These are phyloP conservation scores for Cinchona pubescens DNA, from an alignment of 257 asterid species.

Conservation along the genomic window DNA sequence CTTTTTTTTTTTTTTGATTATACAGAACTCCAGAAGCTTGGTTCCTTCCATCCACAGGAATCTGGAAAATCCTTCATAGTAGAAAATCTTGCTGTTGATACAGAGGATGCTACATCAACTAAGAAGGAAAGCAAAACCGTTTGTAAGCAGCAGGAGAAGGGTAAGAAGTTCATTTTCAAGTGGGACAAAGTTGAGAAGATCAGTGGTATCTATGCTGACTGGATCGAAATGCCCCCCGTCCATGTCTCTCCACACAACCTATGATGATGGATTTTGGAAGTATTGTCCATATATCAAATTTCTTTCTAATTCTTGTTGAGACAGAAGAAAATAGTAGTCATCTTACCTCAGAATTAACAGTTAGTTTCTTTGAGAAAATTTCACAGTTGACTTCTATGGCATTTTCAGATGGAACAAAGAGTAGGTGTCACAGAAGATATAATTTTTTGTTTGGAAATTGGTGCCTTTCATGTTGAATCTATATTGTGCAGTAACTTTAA, in stretches of 20 bases:
- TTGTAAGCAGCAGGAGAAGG: constrained; percentile 19
- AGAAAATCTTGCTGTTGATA: constrained; percentile 11
- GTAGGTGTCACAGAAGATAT: background rate
- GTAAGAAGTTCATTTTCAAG: constrained; percentile 20
- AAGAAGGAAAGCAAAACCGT: constrained; percentile 16
- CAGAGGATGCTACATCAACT: constrained; percentile 17
- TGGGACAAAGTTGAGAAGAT: constrained; percentile 30
- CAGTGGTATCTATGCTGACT: constrained; percentile 49
- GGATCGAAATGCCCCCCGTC: constrained; percentile 29
- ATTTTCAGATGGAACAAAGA: background rate
- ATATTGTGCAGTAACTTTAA: background rate
- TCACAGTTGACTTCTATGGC: background rate
- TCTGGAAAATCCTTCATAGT: background rate
- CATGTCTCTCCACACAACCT: background rate
- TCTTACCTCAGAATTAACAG: background rate
- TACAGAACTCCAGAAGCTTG: constrained; percentile 31
- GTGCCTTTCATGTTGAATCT: background rate
- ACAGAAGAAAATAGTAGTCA: background rate
- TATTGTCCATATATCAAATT: background rate
- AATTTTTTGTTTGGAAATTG: too few species aligned
- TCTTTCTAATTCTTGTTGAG: background rate
- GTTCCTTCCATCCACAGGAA: constrained; percentile 18
- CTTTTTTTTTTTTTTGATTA: constrained; percentile 21
- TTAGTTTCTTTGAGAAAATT: background rate
- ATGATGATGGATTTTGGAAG: background rate